A percentile compares a stretch with the other conserved stretches of the same genome.
Evolutionary conservation across 345 rosid species (phyloP).

Genomic region (Angophora floribunda): DNA sequence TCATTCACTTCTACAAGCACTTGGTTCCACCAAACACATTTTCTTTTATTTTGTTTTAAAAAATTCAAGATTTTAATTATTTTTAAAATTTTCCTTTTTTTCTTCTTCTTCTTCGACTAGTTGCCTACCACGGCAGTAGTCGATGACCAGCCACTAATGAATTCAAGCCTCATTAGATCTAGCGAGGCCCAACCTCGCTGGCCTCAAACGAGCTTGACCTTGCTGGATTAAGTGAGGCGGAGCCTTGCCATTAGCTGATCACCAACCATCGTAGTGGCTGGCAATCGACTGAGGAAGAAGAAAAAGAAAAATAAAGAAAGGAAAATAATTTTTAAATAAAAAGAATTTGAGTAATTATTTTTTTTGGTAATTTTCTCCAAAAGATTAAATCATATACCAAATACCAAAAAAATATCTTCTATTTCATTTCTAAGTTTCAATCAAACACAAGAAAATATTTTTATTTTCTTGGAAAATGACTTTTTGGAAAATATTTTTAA

Average conservation of each 20-base stretch:
- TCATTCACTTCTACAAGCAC: too few relatives aligned
- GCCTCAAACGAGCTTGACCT: too few relatives aligned
- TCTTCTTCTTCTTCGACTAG: accelerated
- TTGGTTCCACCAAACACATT: not conserved
- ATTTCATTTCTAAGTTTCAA: not conserved
- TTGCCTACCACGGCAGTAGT: accelerated
- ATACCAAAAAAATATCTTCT: too few relatives aligned
- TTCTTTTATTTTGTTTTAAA: too few relatives aligned
- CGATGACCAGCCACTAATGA: accelerated
- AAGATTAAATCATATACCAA: not conserved
- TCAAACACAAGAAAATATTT: too few relatives aligned
- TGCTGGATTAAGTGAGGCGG: too few relatives aligned
- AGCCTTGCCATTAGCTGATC: not conserved
- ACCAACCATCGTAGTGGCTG: not conserved
- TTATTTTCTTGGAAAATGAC: too few relatives aligned
- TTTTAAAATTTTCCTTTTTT: accelerated
- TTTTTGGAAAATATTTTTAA: too few relatives aligned
- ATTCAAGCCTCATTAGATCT: not conserved
- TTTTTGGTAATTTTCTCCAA: not conserved
- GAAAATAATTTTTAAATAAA: too few relatives aligned
- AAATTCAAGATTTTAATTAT: too few relatives aligned
- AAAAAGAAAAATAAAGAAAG: too few relatives aligned
- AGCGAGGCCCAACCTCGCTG: not conserved
- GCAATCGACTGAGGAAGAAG: not conserved
- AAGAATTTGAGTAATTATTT: too few relatives aligned